Evolutionary conservation across 139 green algal species (phyloP).

Genomic region (Chlamydomonas sp.): DNA sequence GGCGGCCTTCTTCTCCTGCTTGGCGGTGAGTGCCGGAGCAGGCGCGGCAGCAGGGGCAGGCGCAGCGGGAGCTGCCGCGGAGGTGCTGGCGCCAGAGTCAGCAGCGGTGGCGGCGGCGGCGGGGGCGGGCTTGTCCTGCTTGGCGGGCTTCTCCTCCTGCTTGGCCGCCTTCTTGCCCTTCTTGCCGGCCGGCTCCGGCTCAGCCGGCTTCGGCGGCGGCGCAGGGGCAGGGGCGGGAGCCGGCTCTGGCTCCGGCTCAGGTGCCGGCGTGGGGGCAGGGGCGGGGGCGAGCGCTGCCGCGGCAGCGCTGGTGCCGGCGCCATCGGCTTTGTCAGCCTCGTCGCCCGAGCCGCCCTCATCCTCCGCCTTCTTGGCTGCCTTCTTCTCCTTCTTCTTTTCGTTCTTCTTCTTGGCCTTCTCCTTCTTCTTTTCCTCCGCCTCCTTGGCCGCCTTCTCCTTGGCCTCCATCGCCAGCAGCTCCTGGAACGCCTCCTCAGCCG

Average conservation of each 20-base stretch:
- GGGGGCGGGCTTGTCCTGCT: too few relatives aligned
- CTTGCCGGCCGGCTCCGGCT: neutral
- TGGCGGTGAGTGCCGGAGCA: neutral
- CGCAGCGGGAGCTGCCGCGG: neutral
- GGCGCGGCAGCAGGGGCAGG: neutral
- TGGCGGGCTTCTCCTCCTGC: neutral
- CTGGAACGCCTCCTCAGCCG: neutral
- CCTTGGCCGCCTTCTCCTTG: neutral
- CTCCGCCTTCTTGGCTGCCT: neutral
- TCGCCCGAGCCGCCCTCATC: neutral
- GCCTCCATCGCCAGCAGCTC: neutral
- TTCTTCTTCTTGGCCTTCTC: neutral
- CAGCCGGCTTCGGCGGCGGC: neutral
- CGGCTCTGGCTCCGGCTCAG: neutral
- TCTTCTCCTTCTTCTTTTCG: constrained; percentile 12
- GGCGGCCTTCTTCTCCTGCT: neutral
- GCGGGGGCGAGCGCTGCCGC: neutral
- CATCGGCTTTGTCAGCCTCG: neutral
- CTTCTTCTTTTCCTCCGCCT: neutral
- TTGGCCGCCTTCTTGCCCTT: constrained; percentile 31
- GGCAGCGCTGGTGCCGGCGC: neutral
- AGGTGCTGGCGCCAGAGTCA: neutral
- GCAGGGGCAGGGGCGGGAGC: neutral
- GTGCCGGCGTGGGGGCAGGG: neutral
- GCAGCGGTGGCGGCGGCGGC: too few relatives aligned